phyloP scores from a whole-genome alignment of 148 eudicot genomes.

The Selenicereus undatus region DNA sequence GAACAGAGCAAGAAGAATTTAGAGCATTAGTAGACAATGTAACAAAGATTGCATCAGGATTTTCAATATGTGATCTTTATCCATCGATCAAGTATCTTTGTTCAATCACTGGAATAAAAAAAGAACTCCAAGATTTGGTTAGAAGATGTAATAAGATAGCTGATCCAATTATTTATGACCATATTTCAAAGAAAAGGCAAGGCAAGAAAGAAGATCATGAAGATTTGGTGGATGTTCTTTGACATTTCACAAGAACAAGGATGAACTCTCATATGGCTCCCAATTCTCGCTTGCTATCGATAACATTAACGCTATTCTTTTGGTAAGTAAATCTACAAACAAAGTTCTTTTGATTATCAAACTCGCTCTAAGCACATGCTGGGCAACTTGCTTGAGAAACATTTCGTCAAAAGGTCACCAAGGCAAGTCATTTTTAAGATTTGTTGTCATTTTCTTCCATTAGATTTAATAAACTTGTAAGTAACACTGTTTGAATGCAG shows the following conservation, averaged over 20 bases:
- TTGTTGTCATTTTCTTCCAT: no score
- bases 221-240: neutral
- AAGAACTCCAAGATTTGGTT: neutral
- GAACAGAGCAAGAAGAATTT: neutral
- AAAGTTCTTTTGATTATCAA: neutral
- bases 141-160: neutral
- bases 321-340: neutral
- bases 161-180: neutral
- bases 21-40: neutral
- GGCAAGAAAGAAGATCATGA: neutral
- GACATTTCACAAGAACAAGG: neutral
- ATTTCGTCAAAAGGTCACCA: no score
- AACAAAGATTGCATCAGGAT: neutral
- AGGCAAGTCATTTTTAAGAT: no score
- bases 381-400: neutral
- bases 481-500: neutral
- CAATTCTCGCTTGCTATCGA: neutral
- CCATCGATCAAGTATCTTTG: neutral
- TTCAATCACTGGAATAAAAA: neutral
- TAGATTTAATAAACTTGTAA: no score
- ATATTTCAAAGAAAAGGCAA: neutral
- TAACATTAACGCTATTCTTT: neutral
- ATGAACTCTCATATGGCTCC: neutral
- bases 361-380: neutral
- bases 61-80: constrained; percentile 1